Evolutionary conservation across 2,329 filamentous ascomycete species (phyloP).

Genomic region (Aureobasidium sp.): DNA sequence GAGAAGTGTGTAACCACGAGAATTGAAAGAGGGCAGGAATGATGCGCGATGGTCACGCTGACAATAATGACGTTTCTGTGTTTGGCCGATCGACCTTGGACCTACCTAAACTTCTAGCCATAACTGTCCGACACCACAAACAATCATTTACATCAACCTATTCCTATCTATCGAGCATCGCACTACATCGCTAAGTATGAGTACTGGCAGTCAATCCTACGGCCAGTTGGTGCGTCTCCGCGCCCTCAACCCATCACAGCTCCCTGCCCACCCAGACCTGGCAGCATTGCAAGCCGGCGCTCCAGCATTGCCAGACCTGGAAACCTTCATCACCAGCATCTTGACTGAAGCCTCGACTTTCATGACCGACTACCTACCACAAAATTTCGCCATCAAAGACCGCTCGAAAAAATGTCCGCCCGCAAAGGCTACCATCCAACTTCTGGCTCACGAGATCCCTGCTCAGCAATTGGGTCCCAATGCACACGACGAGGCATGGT

Average conservation of each 20-base stretch:
- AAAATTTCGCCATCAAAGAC: constrained; percentile 46
- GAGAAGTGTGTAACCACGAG: neutral
- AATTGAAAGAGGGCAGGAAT: neutral
- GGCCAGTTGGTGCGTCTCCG: constrained; percentile 27
- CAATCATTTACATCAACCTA: neutral
- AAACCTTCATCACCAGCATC: constrained; percentile 44
- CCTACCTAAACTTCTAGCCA: neutral
- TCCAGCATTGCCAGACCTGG: constrained; percentile 35
- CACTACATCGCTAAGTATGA: neutral
- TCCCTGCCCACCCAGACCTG: constrained; percentile 29
- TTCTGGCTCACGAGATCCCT: constrained; percentile 45
- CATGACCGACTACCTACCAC: constrained; percentile 46
- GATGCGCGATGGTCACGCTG: neutral
- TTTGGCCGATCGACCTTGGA: neutral
- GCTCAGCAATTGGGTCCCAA: constrained; percentile 34
- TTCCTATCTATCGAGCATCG: neutral
- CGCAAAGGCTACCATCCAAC: constrained; percentile 45
- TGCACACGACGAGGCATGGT: constrained; percentile 49
- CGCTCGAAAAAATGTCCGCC: constrained; percentile 40
- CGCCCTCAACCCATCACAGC: constrained; percentile 22
- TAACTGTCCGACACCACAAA: neutral
- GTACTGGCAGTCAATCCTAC: constrained; percentile 8
- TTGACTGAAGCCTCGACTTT: constrained; percentile 54
- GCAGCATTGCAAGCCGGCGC: constrained; percentile 26
- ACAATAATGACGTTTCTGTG: neutral